Evolutionary conservation across 2,329 filamentous ascomycete genomes (phyloP).

Genomic region (Drechslerella coelobrocha): DNA sequence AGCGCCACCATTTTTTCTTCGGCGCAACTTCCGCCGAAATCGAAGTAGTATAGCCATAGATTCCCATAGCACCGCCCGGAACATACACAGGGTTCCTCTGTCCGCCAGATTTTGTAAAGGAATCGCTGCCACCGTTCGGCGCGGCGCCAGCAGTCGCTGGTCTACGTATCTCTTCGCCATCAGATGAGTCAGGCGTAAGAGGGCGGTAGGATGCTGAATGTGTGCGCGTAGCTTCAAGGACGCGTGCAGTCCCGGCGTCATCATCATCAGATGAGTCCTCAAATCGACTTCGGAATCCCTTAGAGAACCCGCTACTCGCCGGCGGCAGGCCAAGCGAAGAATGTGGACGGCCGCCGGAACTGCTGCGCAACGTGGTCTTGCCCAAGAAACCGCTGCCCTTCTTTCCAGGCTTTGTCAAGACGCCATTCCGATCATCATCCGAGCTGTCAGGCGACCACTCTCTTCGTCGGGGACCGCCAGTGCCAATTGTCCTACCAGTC

Average conservation of each 20-base stretch:
- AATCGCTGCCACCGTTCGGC: background rate
- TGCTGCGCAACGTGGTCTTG: slow-evolving; percentile 27
- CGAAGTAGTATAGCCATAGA: slow-evolving; percentile 26
- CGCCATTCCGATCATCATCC: slow-evolving; percentile 28
- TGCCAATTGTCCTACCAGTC: slow-evolving; percentile 31
- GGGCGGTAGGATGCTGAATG: slow-evolving; percentile 25
- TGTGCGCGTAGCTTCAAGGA: background rate
- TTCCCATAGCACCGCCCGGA: slow-evolving; percentile 11
- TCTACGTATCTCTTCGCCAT: slow-evolving; percentile 11
- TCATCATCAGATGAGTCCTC: slow-evolving; percentile 45
- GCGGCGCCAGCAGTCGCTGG: background rate
- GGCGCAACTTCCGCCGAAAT: slow-evolving; percentile 29
- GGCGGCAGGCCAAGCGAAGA: slow-evolving; percentile 22
- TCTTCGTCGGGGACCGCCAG: slow-evolving; percentile 33
- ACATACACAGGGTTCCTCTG: slow-evolving; percentile 15
- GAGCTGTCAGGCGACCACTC: slow-evolving; percentile 48
- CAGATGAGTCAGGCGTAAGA: slow-evolving; percentile 41
- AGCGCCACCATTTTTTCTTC: slow-evolving; percentile 50
- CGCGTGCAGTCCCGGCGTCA: background rate
- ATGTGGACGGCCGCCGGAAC: slow-evolving; percentile 10
- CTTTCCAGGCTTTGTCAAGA: slow-evolving; percentile 25
- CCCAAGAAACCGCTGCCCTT: slow-evolving; percentile 33
- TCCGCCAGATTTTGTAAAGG: background rate
- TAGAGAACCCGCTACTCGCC: slow-evolving; percentile 4
- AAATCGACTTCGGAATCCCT: slow-evolving; percentile 38